These are phyloP conservation scores for Aureobasidium melanogenum DNA, from an alignment of 2,329 filamentous ascomycete genomes.

Conservation along the genomic window DNA sequence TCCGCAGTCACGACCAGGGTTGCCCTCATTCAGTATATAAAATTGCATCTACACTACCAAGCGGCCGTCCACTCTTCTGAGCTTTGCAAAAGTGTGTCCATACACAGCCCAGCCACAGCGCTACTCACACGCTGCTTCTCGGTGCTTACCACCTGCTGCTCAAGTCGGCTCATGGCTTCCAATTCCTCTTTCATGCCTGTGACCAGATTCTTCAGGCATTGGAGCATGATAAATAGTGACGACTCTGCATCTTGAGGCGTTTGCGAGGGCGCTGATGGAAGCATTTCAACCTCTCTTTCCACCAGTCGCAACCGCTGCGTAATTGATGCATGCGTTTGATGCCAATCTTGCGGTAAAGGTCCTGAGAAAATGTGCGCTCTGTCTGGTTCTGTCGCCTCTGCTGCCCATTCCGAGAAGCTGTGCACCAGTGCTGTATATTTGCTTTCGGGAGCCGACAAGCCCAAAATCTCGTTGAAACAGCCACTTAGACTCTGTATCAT, in stretches of 20 bases:
- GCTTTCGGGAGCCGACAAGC: slow-evolving; percentile 46
- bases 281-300: slow-evolving; percentile 11
- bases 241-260: neutral
- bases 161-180: slow-evolving; percentile 6
- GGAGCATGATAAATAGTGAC: neutral
- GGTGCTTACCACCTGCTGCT: slow-evolving; percentile 3
- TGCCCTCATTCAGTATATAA: neutral
- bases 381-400: slow-evolving; percentile 12
- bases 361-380: neutral
- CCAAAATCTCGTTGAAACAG: slow-evolving; percentile 50
- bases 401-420: slow-evolving; percentile 53
- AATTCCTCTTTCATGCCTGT: slow-evolving; percentile 9
- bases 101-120: slow-evolving; percentile 33
- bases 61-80: slow-evolving; percentile 4
- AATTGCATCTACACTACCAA: neutral
- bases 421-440: slow-evolving; percentile 47
- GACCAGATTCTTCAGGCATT: neutral
- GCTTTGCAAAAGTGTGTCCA: neutral
- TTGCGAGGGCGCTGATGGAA: neutral
- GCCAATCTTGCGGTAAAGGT: slow-evolving; percentile 4
- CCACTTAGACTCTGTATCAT: slow-evolving; percentile 44
- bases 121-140: slow-evolving; percentile 3
- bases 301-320: slow-evolving; percentile 9
- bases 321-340: slow-evolving; percentile 4
- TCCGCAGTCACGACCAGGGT: neutral